Conservation (phyloP, 139 green algal genomes). For the Trebouxia sp. region DNA sequence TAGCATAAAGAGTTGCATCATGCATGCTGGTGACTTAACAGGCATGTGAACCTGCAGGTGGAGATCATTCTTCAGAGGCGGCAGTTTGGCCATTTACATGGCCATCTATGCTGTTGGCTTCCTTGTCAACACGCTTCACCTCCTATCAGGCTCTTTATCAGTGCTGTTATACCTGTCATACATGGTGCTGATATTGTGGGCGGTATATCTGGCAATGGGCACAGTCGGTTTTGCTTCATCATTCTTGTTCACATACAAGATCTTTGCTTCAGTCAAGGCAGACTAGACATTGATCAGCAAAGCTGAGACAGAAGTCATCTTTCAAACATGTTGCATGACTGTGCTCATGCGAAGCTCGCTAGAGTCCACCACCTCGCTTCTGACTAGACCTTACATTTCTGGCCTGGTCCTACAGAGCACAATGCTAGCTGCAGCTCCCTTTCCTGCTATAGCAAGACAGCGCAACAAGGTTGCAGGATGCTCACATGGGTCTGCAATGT, state of each 20-base stretch:
- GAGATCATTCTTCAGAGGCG: conserved; percentile 84
- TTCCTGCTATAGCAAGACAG: too few relatives aligned
- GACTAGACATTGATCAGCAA: conserved; percentile 33
- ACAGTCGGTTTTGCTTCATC: conserved; percentile 78
- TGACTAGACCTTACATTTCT: too few relatives aligned
- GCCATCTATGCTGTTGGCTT: conserved; percentile 67
- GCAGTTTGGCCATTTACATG: conserved; percentile 62
- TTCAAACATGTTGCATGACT: too few relatives aligned
- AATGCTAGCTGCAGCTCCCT: too few relatives aligned
- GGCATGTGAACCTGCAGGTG: conserved; percentile 51
- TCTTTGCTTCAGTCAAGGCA: conserved; percentile 61
- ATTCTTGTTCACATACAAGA: conserved; percentile 60
- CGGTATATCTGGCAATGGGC: conserved; percentile 80
- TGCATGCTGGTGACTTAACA: neutral
- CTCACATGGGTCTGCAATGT: too few relatives aligned
- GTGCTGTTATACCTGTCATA: conserved; percentile 88
- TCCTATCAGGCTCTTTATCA: conserved; percentile 70
- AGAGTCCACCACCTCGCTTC: too few relatives aligned
- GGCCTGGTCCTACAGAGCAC: too few relatives aligned
- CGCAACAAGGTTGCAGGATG: too few relatives aligned
- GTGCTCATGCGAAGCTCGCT: too few relatives aligned
- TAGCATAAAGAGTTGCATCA: too few relatives aligned
- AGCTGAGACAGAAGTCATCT: too few relatives aligned
- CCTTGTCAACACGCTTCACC: conserved; percentile 70
- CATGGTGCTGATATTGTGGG: conserved; percentile 80